A percentile compares a stretch with the other conserved stretches of the same genome.
These are phyloP conservation scores for Ophiocordyceps australis DNA, from an alignment of 2,329 filamentous ascomycete genomes.

Conservation along the genomic window DNA sequence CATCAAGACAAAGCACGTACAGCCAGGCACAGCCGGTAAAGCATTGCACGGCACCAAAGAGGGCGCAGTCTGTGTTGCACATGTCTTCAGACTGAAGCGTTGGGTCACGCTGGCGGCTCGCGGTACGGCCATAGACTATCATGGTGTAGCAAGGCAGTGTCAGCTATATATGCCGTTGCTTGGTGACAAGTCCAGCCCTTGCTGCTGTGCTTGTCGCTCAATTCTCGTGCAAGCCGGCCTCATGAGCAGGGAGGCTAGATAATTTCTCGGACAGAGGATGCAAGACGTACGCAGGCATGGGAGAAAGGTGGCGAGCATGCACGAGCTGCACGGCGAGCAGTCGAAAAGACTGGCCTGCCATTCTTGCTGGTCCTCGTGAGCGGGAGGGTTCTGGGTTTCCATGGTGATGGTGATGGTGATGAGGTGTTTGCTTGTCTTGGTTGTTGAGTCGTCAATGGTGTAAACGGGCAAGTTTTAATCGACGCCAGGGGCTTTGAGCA, in stretches of 20 bases:
- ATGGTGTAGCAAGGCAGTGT: too few species aligned
- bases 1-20: slow-evolving; percentile 8
- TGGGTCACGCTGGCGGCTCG: slow-evolving; percentile 24
- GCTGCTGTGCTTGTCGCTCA: neutral
- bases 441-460: too few species aligned
- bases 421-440: too few species aligned
- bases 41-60: slow-evolving; percentile 18
- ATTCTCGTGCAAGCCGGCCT: neutral
- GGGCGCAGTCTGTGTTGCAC: slow-evolving; percentile 22
- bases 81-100: slow-evolving; percentile 17
- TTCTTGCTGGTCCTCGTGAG: slow-evolving; percentile 9
- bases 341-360: slow-evolving; percentile 19
- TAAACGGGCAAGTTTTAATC: too few species aligned
- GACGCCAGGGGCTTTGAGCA: too few species aligned
- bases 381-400: too few species aligned
- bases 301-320: slow-evolving; percentile 18
- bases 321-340: slow-evolving; percentile 20
- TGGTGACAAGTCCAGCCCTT: too few species aligned
- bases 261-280: too few species aligned
- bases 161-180: too few species aligned
- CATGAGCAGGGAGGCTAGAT: too few species aligned
- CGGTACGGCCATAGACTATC: slow-evolving; percentile 25
- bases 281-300: slow-evolving; percentile 25
- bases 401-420: too few species aligned
- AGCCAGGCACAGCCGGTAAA: slow-evolving; percentile 24